Base-by-base conservation (phyloP, 2,329 filamentous ascomycete genomes). In the Pyrenophora seminiperda region DNA sequence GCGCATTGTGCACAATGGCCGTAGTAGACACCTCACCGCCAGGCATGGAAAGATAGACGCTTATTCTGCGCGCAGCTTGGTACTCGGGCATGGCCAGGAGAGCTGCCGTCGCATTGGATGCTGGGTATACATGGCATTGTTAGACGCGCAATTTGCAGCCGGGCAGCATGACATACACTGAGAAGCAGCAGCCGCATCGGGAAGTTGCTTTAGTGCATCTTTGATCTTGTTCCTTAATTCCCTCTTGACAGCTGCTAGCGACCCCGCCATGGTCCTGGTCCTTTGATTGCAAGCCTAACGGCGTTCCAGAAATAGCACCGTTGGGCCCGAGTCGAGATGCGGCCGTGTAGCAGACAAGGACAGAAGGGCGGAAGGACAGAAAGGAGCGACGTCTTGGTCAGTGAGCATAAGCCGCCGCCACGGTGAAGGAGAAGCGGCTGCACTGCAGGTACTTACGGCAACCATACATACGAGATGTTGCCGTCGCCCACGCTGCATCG, bases 41-140 rank as follows among this genome's bases (percentile, higher is more conserved):
- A 1, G 92, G 91, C 94, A 99, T 99, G 9, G 93, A 94, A 13
- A 99, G 80, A 71, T 96, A 99, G 48, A 99, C 81, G 62, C 90
- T 91, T 65, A 99, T 83, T 44, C 84, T 82, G 53, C 79, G 81
- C 33, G 94, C 92, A 46, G 86, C 79, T 56, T 84, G 77, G 71
- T 96, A 99, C 46, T 91, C 88, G 41, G 83, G 80, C 63, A 92
- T 83, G 9, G 80, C 77, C 36, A 87, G 77, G 30, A 97, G 75
- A 5, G 81, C 77, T 45, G 84, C 80, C 58, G 86, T 87, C 17
- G 90, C 85, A 59, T 76, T 77, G 41, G 78, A 75, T 62, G 90
- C 90, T 94, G 70, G 27, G 14, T n/a, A n/a, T n/a, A n/a, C n/a
- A n/a, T 6, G 30, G 32, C 19, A 53, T 68, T n/a, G n/a, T n/a